phyloP scores from a whole-genome alignment of 2,329 filamentous ascomycete species.

The Aureobasidium sp. region DNA sequence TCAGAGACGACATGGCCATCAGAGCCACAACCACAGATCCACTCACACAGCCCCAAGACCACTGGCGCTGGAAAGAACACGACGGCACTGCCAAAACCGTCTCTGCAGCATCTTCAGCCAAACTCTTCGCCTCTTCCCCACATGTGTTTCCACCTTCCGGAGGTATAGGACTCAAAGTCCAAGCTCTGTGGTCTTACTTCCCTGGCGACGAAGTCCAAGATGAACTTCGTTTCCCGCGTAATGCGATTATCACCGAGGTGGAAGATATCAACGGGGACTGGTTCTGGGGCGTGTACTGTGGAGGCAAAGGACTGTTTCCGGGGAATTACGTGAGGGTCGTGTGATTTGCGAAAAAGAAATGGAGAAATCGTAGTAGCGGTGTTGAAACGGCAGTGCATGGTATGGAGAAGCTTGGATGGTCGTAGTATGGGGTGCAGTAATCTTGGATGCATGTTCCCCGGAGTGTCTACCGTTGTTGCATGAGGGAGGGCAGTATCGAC shows the following conservation, averaged over 20 bases:
- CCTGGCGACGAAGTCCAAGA: slow-evolving; percentile 58
- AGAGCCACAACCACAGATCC: too few relatives aligned
- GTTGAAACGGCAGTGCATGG: not conserved
- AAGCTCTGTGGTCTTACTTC: slow-evolving; percentile 72
- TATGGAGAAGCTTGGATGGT: not conserved
- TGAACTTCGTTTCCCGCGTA: slow-evolving; percentile 76
- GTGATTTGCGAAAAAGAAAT: not conserved
- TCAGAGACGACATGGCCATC: slow-evolving; percentile 44
- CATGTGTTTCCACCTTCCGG: slow-evolving; percentile 64
- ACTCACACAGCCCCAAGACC: not conserved
- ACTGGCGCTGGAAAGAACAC: slow-evolving; percentile 31
- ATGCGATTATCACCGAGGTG: slow-evolving; percentile 74
- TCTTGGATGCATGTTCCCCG: not conserved
- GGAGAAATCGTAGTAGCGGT: not conserved
- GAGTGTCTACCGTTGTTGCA: not conserved
- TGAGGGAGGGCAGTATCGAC: not conserved
- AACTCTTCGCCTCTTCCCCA: not conserved
- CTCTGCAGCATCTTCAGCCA: not conserved
- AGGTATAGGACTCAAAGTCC: slow-evolving; percentile 57
- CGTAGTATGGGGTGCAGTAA: not conserved
- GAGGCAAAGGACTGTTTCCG: slow-evolving; percentile 71
- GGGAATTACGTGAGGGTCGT: slow-evolving; percentile 61
- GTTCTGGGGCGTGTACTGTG: slow-evolving; percentile 83
- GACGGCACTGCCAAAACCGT: slow-evolving; percentile 23
- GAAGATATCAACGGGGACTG: slow-evolving; percentile 88